Base-by-base conservation (phyloP, 768 basidiomycete species). In the Cystobasidium tubakii region DNA sequence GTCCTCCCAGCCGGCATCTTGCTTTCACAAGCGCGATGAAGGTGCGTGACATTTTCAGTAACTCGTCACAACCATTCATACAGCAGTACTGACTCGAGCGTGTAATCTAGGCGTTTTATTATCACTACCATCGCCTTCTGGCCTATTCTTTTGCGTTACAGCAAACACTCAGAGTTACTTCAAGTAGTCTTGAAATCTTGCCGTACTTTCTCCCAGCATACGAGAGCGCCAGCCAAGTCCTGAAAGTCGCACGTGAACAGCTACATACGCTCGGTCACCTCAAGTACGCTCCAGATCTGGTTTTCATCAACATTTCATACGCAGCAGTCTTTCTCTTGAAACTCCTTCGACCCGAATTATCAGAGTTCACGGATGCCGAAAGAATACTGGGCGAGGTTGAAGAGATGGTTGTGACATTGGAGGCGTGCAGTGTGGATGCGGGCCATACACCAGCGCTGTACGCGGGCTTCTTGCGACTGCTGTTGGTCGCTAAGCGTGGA, bases 131-230 rank as follows among this genome's bases (percentile, higher is more conserved):
- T 39, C 50, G 69, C 19, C 69, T 71, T 1, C 34, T 71, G n/a
- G 69, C 33, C 54, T 71, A 55, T 27, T 71, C 69, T 1, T 71
- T 57, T 29, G 69, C 55, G 4, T 34, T 71, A 4, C 69, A 71
- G 55, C 69, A 71, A 42, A 60, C 54, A 3, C 50, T 71, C 10
- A 60, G 25, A 31, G 43, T 44, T 1, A 57, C 53, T 12, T 15
- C 53, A 6, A 62, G 13, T 15, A 71, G 54, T 55, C 39, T 71
- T 10, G 69, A 55, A 23, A 57, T 60, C 9, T 21, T 71, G 53
- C 69, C 69, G 4, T 71, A 57, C 54, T 71, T 71, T 62, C 69
- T 71, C 1, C 69, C 69, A 57, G 60, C 50, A 27, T 71, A 71
- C 25, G 36, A 71, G 33, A 71, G 69, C 27, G 69, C 69, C 2